These are phyloP conservation scores for Breynia disticha DNA, from an alignment of 441 rosid species.

Conservation along the genomic window DNA sequence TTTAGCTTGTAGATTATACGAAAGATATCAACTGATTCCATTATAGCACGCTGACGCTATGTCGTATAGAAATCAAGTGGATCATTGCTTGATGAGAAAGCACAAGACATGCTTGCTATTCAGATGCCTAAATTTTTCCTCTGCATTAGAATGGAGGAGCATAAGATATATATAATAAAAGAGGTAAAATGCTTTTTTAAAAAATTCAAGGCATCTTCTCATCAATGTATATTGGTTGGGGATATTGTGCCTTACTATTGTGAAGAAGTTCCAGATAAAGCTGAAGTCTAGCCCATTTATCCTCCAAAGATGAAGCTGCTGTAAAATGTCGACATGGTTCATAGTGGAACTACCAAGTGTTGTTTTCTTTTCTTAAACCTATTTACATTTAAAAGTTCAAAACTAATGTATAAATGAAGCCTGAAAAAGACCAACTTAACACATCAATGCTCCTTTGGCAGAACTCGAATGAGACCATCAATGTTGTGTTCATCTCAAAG, in stretches of 20 bases:
- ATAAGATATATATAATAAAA: constrained; percentile 90
- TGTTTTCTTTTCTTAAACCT: too few species aligned
- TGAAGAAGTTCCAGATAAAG: constrained; percentile 62
- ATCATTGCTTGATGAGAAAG: constrained; percentile 82
- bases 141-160: constrained; percentile 84
- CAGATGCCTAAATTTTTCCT: constrained; percentile 39
- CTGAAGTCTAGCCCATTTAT: constrained; percentile 77
- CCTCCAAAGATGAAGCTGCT: constrained; percentile 85
- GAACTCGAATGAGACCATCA: too few species aligned
- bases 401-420: too few species aligned
- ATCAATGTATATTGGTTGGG: constrained; percentile 75
- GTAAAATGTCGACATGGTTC: constrained; percentile 58
- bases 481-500: too few species aligned
- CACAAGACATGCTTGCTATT: constrained; percentile 90
- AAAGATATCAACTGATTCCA: constrained; percentile 78
- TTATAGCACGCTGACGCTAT: constrained; percentile 85
- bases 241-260: constrained; percentile 66
- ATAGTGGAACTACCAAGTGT: constrained; percentile 78
- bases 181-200: constrained; percentile 47
- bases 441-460: too few species aligned
- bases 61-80: constrained; percentile 98
- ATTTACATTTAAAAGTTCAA: too few species aligned
- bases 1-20: constrained; percentile 78
- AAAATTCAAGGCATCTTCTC: constrained; percentile 45
- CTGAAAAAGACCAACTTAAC: too few species aligned